Evolutionary conservation across 2,329 filamentous ascomycete genomes (phyloP).

Genomic region (Pseudogymnoascus sp.): DNA sequence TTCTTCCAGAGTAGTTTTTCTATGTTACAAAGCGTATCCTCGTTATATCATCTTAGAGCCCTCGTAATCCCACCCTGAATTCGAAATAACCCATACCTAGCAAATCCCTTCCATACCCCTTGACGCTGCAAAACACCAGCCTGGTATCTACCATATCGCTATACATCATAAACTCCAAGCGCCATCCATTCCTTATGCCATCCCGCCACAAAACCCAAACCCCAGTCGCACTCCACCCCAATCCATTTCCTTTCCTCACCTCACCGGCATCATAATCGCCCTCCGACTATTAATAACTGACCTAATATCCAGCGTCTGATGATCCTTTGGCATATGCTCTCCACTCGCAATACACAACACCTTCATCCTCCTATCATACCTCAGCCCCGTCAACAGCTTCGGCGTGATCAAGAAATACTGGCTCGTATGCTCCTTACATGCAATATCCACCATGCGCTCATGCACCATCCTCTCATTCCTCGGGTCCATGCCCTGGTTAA

Average conservation of each 20-base stretch:
- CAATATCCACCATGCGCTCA: constrained; percentile 95
- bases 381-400: constrained; percentile 77
- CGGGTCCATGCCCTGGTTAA: constrained; percentile 99
- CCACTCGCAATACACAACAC: constrained; percentile 91
- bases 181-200: background rate
- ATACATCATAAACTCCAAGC: constrained; percentile 3
- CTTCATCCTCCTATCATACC: constrained; percentile 85
- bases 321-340: constrained; percentile 56
- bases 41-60: constrained; percentile 7
- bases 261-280: constrained; percentile 18
- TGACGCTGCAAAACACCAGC: background rate
- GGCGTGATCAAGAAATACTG: constrained; percentile 97
- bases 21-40: constrained; percentile 4
- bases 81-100: background rate
- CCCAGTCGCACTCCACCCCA: background rate
- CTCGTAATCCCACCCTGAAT: background rate
- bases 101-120: background rate
- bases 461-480: constrained; percentile 98
- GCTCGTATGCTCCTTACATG: constrained; percentile 70
- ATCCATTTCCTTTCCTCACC: background rate
- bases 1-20: background rate
- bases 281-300: constrained; percentile 24
- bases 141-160: constrained; percentile 7
- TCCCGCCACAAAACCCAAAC: background rate
- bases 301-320: constrained; percentile 25